Conservation (phyloP, 352 stramenopile genomes). For the Globisporangium polare region DNA sequence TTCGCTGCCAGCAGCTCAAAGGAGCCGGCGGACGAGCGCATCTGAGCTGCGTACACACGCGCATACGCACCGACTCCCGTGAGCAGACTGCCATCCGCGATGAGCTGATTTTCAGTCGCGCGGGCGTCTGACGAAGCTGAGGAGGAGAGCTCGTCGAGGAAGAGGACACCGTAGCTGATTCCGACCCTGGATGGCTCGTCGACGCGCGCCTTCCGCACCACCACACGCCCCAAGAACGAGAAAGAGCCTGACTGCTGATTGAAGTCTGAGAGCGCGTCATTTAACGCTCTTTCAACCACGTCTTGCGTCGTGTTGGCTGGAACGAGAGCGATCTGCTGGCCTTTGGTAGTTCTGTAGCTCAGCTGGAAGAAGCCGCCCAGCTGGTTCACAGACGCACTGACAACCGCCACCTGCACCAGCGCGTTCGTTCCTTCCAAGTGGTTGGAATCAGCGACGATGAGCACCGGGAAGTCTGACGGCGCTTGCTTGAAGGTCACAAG, state of each 20-base stretch:
- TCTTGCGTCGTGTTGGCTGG: constrained; percentile 7
- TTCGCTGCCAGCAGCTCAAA: constrained; percentile 12
- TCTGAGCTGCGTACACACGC: constrained; percentile 5
- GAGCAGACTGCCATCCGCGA: constrained; percentile 7
- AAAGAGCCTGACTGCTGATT: background rate
- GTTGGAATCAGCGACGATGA: constrained; percentile 12
- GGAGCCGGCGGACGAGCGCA: background rate
- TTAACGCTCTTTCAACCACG: constrained; percentile 11
- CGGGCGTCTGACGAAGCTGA: background rate
- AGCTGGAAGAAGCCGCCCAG: constrained; percentile 21
- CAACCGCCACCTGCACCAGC: constrained; percentile 6
- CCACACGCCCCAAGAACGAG: constrained; percentile 6
- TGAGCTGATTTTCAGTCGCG: background rate
- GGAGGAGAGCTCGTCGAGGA: constrained; percentile 12
- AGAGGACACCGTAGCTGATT: constrained; percentile 15
- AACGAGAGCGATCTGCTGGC: background rate
- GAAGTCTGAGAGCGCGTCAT: constrained; percentile 6
- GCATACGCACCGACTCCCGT: constrained; percentile 16
- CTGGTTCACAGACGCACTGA: constrained; percentile 14
- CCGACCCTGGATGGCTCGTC: constrained; percentile 6
- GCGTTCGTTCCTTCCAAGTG: constrained; percentile 3
- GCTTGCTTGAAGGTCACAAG: constrained; percentile 26
- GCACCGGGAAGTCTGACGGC: constrained; percentile 21
- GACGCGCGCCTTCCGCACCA: constrained; percentile 12
- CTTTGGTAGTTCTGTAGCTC: constrained; percentile 1